phyloP scores from a whole-genome alignment of 305 asterid genomes.

The Rubia tinctorum region DNA sequence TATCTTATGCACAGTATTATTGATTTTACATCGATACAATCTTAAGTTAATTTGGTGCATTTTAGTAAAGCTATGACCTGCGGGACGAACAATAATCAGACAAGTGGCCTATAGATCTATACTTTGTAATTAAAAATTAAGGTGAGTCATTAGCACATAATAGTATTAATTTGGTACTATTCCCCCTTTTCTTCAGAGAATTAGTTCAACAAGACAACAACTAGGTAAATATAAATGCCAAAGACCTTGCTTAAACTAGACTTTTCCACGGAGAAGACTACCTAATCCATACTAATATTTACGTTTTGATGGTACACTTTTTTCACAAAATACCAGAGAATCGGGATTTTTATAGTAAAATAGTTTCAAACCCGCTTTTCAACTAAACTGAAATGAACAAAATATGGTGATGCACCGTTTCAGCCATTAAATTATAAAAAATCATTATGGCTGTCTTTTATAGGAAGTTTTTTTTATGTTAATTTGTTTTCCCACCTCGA shows the following conservation, averaged over 20 bases:
- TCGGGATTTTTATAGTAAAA: too few species aligned
- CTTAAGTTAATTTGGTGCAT: neutral
- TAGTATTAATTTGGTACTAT: neutral
- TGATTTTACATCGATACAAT: conserved; percentile 7
- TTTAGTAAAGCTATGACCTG: conserved; percentile 3
- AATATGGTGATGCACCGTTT: too few species aligned
- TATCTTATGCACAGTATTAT: neutral
- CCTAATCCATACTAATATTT: conserved; percentile 19
- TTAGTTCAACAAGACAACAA: conserved; percentile 43
- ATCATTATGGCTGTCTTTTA: too few species aligned
- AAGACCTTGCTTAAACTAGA: neutral
- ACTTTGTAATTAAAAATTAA: neutral
- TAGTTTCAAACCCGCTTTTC: too few species aligned
- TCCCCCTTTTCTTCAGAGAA: conserved; percentile 8
- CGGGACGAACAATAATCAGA: conserved; percentile 4
- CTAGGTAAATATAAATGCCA: conserved; percentile 22
- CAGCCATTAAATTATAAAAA: too few species aligned
- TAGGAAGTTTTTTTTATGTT: too few species aligned
- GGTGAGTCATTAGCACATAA: conserved; percentile 8
- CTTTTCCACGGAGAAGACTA: conserved; percentile 17
- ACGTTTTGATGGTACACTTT: neutral
- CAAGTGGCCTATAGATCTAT: conserved; percentile 9
- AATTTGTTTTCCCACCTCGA: too few species aligned
- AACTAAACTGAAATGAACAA: too few species aligned
- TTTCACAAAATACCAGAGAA: too few species aligned